Evolutionary conservation across 164 flowering plant species (phyloP), one percentile per base, ranked within the genome.

Genomic region (Berberis thunbergii): DNA sequence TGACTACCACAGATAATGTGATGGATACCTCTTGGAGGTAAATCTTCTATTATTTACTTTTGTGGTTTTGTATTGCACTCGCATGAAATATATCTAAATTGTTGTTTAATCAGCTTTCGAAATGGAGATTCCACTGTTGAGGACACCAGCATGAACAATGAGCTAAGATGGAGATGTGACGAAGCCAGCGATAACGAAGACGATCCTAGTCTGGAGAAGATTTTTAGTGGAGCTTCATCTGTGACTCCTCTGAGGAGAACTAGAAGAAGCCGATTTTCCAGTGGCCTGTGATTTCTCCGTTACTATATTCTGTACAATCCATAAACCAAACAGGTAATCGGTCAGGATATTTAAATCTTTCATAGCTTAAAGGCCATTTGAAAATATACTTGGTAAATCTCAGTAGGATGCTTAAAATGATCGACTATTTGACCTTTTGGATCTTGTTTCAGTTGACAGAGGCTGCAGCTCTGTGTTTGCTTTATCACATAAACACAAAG

Each of bases 101-200:
- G 54, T 57, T 59, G 26, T 45, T 40, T 44, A 26, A 10, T 61
- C 74, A 77, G 83, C 74, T 26, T 62, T 59, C 78, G 71, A 60
- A 77, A 69, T 41, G 69, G 68, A 62, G 68, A 67, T 38, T 54
- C 70, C 11, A 59, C 68, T 11, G 60, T 60, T 11, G 72, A 66
- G 39, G 80, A 67, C 10, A 13, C 41, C 43, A 76, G 66, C 41
- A 12, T 4, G 38, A 72, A 73, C 63, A 76, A 75, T 66, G 85
- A 71, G 55, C 72, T 65, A 12, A 83, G 97, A 78, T 91, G 97
- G 97, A 81, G 97, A 66, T 82, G 88, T 3, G 97, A 86, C 67
- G 97, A 85, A 69, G 64, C 79, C 43, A 86, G 86, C 68, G 94
- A 90, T 43, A 91, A 85, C 60, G 91, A 88, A 61, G 84, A 74